These are phyloP conservation scores for Petasospora rhodanensis DNA, from an alignment of 1,139 yeast species.

Conservation along the genomic window DNA sequence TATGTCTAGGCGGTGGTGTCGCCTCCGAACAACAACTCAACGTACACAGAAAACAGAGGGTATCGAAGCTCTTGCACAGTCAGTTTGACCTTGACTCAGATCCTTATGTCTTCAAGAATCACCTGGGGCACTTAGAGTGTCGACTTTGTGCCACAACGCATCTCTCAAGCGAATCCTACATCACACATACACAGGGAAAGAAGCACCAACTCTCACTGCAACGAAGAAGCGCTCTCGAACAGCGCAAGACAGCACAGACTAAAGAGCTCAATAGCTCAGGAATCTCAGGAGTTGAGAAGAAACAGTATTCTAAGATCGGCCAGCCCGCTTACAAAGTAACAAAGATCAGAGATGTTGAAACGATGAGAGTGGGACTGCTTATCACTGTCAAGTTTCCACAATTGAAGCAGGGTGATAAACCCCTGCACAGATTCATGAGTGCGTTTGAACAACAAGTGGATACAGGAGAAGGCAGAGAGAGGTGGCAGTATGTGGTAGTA, in stretches of 20 bases:
- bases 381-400: conserved; percentile 55
- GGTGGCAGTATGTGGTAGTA: conserved; percentile 64
- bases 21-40: conserved; percentile 68
- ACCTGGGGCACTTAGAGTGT: conserved; percentile 73
- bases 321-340: conserved; percentile 63
- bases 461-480: conserved; percentile 23
- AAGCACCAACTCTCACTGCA: conserved; percentile 70
- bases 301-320: conserved; percentile 60
- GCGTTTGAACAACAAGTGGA: conserved; percentile 13
- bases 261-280: conserved; percentile 11
- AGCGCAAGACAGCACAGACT: conserved; percentile 13
- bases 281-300: conserved; percentile 33
- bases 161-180: conserved; percentile 66
- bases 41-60: conserved; percentile 59
- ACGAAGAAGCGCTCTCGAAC: conserved; percentile 34
- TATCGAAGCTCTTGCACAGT: conserved; percentile 43
- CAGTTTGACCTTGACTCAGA: conserved; percentile 61
- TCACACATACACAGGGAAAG: conserved; percentile 75
- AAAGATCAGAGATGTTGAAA: conserved; percentile 60
- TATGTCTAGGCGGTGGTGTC: conserved; percentile 51
- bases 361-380: conserved; percentile 56
- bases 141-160: conserved; percentile 73
- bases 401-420: conserved; percentile 42
- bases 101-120: conserved; percentile 74
- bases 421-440: conserved; percentile 64